A percentile compares a stretch with the other conserved stretches of the same genome.
Evolutionary conservation across 2,329 filamentous ascomycete genomes (phyloP).

Genomic region (Akanthomyces lecanii): DNA sequence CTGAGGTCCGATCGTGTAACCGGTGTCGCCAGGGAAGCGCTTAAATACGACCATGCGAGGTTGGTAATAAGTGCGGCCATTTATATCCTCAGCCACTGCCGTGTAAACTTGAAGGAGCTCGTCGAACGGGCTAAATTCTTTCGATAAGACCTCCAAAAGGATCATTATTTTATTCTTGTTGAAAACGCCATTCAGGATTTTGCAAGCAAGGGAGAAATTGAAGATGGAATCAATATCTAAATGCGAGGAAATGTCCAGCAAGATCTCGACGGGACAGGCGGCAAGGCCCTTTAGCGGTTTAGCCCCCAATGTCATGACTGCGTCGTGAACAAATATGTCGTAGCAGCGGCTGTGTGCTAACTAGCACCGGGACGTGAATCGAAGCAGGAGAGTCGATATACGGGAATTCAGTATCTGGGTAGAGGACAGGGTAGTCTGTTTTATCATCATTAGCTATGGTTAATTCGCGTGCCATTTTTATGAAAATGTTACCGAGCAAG

Average conservation of each 20-base stretch:
- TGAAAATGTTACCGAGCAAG: neutral
- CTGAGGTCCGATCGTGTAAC: constrained; percentile 25
- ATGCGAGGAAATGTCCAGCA: constrained; percentile 44
- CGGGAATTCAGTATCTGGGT: neutral
- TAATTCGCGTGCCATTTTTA: neutral
- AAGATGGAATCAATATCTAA: constrained; percentile 40
- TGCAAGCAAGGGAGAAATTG: constrained; percentile 35
- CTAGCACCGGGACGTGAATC: too few species aligned
- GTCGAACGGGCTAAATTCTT: constrained; percentile 42
- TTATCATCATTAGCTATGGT: neutral
- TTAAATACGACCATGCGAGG: constrained; percentile 38
- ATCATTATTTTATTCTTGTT: constrained; percentile 37
- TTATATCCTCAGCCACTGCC: constrained; percentile 36
- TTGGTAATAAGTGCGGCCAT: constrained; percentile 32
- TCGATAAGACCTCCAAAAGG: constrained; percentile 38
- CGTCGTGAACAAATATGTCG: neutral
- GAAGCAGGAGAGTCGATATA: neutral
- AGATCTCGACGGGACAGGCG: constrained; percentile 42
- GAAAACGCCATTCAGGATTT: constrained; percentile 39
- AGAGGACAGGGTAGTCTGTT: neutral
- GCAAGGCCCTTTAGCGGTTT: constrained; percentile 22
- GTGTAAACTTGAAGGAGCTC: constrained; percentile 45
- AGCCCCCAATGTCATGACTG: neutral
- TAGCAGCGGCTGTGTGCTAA: neutral
- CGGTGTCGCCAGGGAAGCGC: constrained; percentile 31